Conservation (phyloP, 1,139 yeast genomes). For the Suhomyces kunorum region DNA sequence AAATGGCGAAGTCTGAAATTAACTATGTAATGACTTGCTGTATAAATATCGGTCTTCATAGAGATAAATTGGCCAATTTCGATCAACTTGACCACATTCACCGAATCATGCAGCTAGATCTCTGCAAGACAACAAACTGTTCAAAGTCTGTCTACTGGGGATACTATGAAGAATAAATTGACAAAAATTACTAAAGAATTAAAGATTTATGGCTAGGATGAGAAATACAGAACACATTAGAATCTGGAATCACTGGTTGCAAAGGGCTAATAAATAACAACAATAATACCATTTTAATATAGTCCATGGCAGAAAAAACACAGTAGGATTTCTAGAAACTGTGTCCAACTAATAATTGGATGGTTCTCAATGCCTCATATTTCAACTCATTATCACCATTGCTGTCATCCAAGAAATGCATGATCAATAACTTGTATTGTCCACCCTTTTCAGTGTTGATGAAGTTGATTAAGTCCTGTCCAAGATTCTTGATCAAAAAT, state of each 20-base stretch:
- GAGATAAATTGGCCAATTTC: too few relatives aligned
- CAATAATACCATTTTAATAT: too few relatives aligned
- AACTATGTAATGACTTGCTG: too few relatives aligned
- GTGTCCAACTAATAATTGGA: conserved; percentile 88
- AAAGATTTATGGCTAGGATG: conserved; percentile 4
- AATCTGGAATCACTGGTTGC: too few relatives aligned
- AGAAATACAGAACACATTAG: too few relatives aligned
- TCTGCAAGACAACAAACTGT: neutral
- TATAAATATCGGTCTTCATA: too few relatives aligned
- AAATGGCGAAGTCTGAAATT: too few relatives aligned
- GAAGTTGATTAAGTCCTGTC: conserved; percentile 68
- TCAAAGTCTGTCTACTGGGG: neutral
- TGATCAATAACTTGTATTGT: conserved; percentile 67
- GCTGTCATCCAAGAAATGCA: conserved; percentile 74
- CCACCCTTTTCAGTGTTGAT: conserved; percentile 62
- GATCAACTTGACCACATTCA: too few relatives aligned
- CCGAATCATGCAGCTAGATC: too few relatives aligned
- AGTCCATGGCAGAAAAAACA: too few relatives aligned
- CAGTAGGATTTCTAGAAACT: conserved; percentile 18
- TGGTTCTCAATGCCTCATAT: conserved; percentile 91
- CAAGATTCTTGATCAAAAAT: conserved; percentile 43
- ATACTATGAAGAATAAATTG: conserved; percentile 3
- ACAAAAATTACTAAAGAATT: conserved; percentile 10
- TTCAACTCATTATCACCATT: conserved; percentile 82
- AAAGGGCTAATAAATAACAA: neutral